Conservation (phyloP, 768 basidiomycete genomes). For the Agrocybe praecox region DNA sequence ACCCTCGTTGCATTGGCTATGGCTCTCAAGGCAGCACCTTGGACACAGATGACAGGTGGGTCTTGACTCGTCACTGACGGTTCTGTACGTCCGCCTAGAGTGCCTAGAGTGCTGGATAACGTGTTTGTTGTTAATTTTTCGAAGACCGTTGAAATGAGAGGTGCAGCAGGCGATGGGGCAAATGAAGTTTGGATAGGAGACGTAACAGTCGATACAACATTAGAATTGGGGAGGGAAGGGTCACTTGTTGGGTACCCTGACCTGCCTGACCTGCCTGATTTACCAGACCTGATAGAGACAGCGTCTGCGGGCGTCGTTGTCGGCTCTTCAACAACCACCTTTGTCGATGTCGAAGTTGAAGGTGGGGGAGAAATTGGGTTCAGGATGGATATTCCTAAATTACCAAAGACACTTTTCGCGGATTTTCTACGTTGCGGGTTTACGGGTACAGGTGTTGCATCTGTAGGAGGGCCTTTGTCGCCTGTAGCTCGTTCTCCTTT, state of each 20-base stretch:
- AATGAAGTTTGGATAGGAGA: constrained; percentile 44
- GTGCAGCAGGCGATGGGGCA: constrained; percentile 41
- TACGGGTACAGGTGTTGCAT: constrained; percentile 11
- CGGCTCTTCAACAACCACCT: constrained; percentile 13
- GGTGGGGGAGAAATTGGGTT: constrained; percentile 43
- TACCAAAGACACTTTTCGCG: constrained; percentile 70
- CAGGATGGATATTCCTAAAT: constrained; percentile 68
- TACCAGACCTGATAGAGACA: constrained; percentile 35
- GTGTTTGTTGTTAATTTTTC: constrained; percentile 22
- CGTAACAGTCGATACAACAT: constrained; percentile 16
- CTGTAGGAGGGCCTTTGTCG: constrained; percentile 21
- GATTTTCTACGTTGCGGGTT: constrained; percentile 35
- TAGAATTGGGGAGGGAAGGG: background rate
- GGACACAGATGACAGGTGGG: constrained; percentile 32
- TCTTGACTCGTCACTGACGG: constrained; percentile 27
- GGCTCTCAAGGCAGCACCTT: constrained; percentile 72
- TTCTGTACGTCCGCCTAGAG: constrained; percentile 6
- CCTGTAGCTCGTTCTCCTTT: constrained; percentile 28
- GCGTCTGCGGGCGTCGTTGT: constrained; percentile 26
- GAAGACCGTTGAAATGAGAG: constrained; percentile 44
- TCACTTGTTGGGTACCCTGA: constrained; percentile 13
- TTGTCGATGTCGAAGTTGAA: constrained; percentile 22
- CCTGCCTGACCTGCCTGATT: constrained; percentile 24
- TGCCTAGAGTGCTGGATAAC: too few species aligned
- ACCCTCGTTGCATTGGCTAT: constrained; percentile 84